phyloP scores from a whole-genome alignment of 371 early-diverging fungal genomes.

The Lichtheimia corymbifera region DNA sequence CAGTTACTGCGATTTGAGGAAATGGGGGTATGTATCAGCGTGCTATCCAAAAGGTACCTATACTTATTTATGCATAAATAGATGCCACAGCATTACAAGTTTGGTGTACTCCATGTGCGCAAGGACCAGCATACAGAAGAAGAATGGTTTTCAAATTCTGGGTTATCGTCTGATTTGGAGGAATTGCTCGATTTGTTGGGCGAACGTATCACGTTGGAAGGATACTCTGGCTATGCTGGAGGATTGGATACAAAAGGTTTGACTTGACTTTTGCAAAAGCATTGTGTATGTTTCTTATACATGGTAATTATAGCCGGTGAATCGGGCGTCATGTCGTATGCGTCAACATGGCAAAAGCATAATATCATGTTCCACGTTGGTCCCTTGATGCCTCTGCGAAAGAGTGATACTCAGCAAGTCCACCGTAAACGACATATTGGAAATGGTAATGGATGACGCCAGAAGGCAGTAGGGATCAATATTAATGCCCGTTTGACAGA shows the following conservation, averaged over 20 bases:
- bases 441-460: conserved; percentile 53
- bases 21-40: conserved; percentile 33
- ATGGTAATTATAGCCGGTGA: conserved; percentile 46
- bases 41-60: background rate
- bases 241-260: conserved; percentile 80
- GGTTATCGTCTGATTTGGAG: conserved; percentile 58
- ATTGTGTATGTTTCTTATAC: background rate
- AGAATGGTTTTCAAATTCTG: conserved; percentile 72
- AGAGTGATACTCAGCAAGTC: conserved; percentile 75
- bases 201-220: conserved; percentile 67
- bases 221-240: conserved; percentile 79
- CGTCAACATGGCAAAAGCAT: conserved; percentile 75
- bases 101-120: conserved; percentile 70
- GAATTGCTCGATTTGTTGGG: conserved; percentile 75
- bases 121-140: conserved; percentile 73
- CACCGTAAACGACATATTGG: conserved; percentile 84
- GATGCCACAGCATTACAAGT: conserved; percentile 77
- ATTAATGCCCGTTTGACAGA: conserved; percentile 34
- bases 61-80: conserved; percentile 18
- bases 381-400: conserved; percentile 71
- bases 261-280: background rate
- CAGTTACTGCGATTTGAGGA: conserved; percentile 60
- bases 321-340: conserved; percentile 72
- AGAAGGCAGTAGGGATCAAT: conserved; percentile 63
- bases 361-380: conserved; percentile 88